A percentile compares a stretch with the other conserved stretches of the same genome.
phyloP scores from a whole-genome alignment of 2,329 filamentous ascomycete genomes.

The Aspergillus hortae region DNA sequence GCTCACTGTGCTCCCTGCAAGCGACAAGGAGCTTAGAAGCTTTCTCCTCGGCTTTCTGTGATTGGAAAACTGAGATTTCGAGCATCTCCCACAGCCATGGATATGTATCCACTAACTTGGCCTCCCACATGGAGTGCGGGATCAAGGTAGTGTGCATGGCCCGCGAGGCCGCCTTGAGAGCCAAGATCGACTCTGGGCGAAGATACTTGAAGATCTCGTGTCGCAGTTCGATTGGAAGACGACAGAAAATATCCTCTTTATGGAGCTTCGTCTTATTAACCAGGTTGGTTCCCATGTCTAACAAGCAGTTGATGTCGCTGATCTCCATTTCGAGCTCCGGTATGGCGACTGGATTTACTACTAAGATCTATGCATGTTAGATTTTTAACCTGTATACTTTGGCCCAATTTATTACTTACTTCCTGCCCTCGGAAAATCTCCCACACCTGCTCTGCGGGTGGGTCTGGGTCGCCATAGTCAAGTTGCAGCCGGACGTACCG shows the following conservation, averaged over 20 bases:
- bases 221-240: neutral
- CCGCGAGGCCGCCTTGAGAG: neutral
- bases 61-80: conserved; percentile 1
- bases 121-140: neutral
- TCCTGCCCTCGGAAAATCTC: neutral
- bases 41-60: neutral
- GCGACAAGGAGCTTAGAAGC: neutral
- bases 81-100: conserved; percentile 4
- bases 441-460: conserved; percentile 2
- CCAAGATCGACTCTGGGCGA: neutral
- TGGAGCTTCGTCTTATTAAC: neutral
- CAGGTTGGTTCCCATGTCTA: neutral
- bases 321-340: neutral
- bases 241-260: neutral
- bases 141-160: neutral
- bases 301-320: neutral
- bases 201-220: neutral
- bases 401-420: neutral
- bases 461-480: conserved; percentile 3
- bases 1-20: neutral
- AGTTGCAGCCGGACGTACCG: conserved; percentile 4
- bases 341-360: neutral
- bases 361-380: neutral
- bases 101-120: neutral
- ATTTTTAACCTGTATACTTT: neutral